Conservation (phyloP, 176 grass and related monocot species). For the Avena eriantha region DNA sequence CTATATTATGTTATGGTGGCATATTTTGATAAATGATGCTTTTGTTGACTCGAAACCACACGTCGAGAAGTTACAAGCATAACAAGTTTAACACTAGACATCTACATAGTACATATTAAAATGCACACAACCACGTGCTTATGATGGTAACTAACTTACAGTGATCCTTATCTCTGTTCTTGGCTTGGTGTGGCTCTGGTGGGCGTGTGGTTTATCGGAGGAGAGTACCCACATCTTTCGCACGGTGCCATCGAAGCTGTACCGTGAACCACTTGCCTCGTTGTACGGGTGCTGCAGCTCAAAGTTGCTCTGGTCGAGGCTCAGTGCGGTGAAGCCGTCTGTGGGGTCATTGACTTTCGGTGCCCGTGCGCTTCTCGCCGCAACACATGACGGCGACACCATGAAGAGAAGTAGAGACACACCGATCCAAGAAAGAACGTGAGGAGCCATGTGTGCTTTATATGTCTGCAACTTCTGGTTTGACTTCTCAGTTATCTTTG, state of each 20-base stretch:
- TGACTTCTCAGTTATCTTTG: not conserved
- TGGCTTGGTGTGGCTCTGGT: constrained; percentile 18
- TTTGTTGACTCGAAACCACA: not conserved
- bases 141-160: constrained; percentile 6
- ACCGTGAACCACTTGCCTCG: not conserved
- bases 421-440: not conserved
- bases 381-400: not conserved
- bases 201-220: constrained; percentile 41
- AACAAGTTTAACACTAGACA: not conserved
- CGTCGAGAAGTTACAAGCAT: not conserved
- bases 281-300: constrained; percentile 42
- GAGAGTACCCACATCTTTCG: constrained; percentile 52
- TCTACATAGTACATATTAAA: not conserved
- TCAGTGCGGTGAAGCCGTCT: constrained; percentile 50
- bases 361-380: not conserved
- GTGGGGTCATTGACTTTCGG: constrained; percentile 25
- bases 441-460: not conserved
- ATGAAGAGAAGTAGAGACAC: not conserved
- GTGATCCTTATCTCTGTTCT: constrained; percentile 57
- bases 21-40: not conserved
- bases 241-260: constrained; percentile 39
- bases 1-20: not conserved
- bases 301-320: constrained; percentile 45
- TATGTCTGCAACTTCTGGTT: not conserved
- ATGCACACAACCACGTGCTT: not conserved